Evolutionary conservation across 1,284 basidiomycete species (phyloP).

Genomic region (Naganishia liquefaciens): DNA sequence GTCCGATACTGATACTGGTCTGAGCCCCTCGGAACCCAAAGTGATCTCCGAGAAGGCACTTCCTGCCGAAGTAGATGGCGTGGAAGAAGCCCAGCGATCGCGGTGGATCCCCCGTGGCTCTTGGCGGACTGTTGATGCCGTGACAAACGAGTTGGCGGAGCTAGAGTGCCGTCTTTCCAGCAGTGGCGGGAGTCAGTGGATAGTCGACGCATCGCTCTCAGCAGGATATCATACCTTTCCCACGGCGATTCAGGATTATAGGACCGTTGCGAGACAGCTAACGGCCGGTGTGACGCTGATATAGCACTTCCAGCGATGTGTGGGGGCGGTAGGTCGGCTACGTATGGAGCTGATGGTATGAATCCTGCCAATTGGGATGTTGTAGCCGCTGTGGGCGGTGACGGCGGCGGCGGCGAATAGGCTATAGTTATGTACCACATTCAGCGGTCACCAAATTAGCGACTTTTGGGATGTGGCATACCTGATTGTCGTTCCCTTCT

Average conservation of each 20-base stretch:
- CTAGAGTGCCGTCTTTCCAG: neutral
- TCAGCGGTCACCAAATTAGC: no score
- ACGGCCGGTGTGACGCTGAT: no score
- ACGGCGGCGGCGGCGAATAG: neutral
- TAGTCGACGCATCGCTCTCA: no score
- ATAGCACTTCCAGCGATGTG: no score
- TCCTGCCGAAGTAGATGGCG: neutral
- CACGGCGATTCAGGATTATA: no score
- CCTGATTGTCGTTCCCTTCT: neutral
- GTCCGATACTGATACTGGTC: neutral
- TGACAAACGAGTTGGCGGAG: neutral
- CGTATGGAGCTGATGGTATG: neutral
- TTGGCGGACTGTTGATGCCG: neutral
- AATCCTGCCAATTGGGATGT: neutral
- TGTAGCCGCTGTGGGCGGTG: neutral
- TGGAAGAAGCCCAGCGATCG: slow-evolving; percentile 5
- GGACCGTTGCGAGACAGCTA: no score
- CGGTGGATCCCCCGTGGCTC: neutral
- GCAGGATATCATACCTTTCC: no score
- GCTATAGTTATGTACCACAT: neutral
- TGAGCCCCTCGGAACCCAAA: neutral
- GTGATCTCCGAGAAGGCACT: neutral
- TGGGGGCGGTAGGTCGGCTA: no score
- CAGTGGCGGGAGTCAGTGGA: no score
- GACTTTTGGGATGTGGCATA: neutral